Base-by-base conservation (phyloP, 352 stramenopile genomes). In the Phytopythium oedochilum region DNA sequence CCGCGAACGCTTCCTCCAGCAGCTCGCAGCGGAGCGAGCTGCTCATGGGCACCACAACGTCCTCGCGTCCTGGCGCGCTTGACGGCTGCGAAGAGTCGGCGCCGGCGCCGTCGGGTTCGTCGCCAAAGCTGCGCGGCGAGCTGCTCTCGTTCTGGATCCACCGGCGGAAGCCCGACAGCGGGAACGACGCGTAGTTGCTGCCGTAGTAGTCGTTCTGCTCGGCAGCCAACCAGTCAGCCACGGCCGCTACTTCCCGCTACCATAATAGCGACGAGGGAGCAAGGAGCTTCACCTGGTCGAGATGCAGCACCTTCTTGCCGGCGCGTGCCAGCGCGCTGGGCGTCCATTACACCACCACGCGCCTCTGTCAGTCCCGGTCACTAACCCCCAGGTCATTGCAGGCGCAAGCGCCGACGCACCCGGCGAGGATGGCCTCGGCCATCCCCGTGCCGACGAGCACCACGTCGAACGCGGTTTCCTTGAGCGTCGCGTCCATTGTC, bases 361-460 rank as follows among this genome's bases (percentile, higher is more conserved):
- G n/a, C n/a, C n/a, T n/a, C n/a, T n/a, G n/a, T n/a, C n/a, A n/a
- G n/a, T n/a, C n/a, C n/a, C n/a, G n/a, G n/a, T n/a, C n/a, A n/a
- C n/a, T n/a, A n/a, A n/a, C n/a, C n/a, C n/a, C n/a, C n/a, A n/a
- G n/a, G n/a, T n/a, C n/a, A n/a, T n/a, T n/a, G n/a, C n/a, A n/a
- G n/a, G n/a, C n/a, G n/a, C n/a, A n/a, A n/a, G n/a, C n/a, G n/a
- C n/a, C n/a, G n/a, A n/a, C 68, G 15, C 77, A 89, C 78, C 75
- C 80, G 23, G 81, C 80, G 29, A 91, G 64, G 44, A 93, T 89
- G 43, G 75, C 79, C 53, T 95, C 83, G 25, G 79, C 71, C 61
- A 95, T 88, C 32, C 85, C 85, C 12, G 85, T 95, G 53, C 85
- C 85, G 17, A 95, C 66, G 38, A 95, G 63, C 28, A 94, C 60